A percentile compares a stretch with the other conserved stretches of the same genome.
These are phyloP conservation scores for Huntiella decipiens DNA, from an alignment of 2,329 filamentous ascomycete genomes.

Conservation along the genomic window DNA sequence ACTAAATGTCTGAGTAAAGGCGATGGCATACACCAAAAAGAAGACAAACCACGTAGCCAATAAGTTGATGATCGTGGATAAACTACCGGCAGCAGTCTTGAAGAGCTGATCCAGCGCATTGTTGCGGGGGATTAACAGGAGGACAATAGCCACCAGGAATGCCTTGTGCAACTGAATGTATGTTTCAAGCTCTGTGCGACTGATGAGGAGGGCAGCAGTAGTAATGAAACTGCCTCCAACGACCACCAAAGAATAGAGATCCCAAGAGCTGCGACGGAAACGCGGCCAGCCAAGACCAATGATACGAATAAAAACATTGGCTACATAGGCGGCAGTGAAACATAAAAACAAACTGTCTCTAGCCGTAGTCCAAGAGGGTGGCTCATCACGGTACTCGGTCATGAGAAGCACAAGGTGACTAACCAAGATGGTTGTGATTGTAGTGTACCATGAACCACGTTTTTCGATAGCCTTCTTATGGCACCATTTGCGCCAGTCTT, in stretches of 20 bases:
- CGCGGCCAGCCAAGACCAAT: slow-evolving; percentile 79
- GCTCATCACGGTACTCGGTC: slow-evolving; percentile 67
- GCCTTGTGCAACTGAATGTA: slow-evolving; percentile 80
- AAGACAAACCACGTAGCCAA: slow-evolving; percentile 94
- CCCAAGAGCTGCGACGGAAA: slow-evolving; percentile 88
- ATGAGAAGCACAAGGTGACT: slow-evolving; percentile 70
- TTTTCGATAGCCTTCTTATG: slow-evolving; percentile 90
- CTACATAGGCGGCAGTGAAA: slow-evolving; percentile 65
- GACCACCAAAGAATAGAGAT: slow-evolving; percentile 67
- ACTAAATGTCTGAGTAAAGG: slow-evolving; percentile 87
- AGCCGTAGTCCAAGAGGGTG: slow-evolving; percentile 45
- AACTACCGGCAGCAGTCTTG: slow-evolving; percentile 90
- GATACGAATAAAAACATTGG: slow-evolving; percentile 68
- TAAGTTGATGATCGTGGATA: slow-evolving; percentile 77
- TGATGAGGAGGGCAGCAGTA: slow-evolving; percentile 63
- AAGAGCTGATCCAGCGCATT: slow-evolving; percentile 95
- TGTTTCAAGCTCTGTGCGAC: slow-evolving; percentile 35
- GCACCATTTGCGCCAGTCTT: slow-evolving; percentile 78
- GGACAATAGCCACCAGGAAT: slow-evolving; percentile 74
- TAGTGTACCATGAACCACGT: slow-evolving; percentile 74
- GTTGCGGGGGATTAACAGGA: slow-evolving; percentile 86
- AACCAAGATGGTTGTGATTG: slow-evolving; percentile 60
- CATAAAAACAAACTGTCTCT: slow-evolving; percentile 62
- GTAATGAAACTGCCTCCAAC: slow-evolving; percentile 58
- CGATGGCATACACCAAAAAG: slow-evolving; percentile 91